These are phyloP conservation scores for Ulota crispa DNA, from an alignment of 225 moss, liverwort and hornwort species.

Conservation along the genomic window DNA sequence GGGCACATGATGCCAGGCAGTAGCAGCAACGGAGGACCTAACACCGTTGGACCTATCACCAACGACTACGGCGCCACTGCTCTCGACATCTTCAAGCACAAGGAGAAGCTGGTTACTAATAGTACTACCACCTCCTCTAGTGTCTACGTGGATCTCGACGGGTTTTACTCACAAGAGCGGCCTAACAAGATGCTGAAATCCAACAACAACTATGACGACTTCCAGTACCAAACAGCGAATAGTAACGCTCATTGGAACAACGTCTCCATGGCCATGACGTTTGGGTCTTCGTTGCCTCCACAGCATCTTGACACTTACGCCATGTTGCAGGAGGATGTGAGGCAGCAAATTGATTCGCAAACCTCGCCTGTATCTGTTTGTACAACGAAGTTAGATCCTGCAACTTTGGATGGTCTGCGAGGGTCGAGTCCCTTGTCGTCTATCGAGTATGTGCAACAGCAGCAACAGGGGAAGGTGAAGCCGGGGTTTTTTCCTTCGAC, in stretches of 20 bases:
- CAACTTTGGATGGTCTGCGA: constrained; percentile 48
- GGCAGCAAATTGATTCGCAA: constrained; percentile 21
- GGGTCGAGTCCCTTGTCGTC: constrained; percentile 58
- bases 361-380: constrained; percentile 53
- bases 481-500: constrained; percentile 43
- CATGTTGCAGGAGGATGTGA: constrained; percentile 22
- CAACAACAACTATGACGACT: constrained; percentile 41
- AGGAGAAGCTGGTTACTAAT: constrained; percentile 18
- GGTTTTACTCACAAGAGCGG: constrained; percentile 26
- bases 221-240: constrained; percentile 19
- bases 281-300: constrained; percentile 27
- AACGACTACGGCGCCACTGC: constrained; percentile 19
- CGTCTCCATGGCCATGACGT: constrained; percentile 30
- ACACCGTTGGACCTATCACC: neutral
- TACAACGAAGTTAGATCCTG: constrained; percentile 59
- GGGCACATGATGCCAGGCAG: neutral
- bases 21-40: neutral
- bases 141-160: constrained; percentile 54
- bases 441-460: constrained; percentile 55
- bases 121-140: neutral
- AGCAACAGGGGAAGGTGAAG: constrained; percentile 39
- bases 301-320: constrained; percentile 67
- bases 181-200: constrained; percentile 67
- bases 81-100: constrained; percentile 36
- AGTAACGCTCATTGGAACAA: constrained; percentile 37